Evolutionary conservation across 306 rosid species (phyloP), one percentile per base, ranked within the genome.

Genomic region (Inga oerstediana): DNA sequence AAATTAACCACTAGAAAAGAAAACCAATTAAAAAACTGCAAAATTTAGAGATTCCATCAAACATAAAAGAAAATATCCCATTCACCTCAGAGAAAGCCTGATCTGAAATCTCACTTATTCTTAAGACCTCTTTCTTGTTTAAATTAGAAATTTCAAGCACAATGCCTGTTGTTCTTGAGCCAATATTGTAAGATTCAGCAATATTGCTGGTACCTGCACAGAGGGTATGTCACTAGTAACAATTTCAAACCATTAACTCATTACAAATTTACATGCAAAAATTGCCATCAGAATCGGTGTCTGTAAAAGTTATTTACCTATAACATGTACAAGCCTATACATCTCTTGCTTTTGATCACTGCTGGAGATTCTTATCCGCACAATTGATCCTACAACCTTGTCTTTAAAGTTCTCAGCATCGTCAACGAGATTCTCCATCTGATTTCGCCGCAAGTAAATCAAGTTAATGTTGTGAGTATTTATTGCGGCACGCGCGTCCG

Each of bases 241-340:
- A 59, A 71, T 61, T 80, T 71, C 82, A 84, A 72, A 22, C 79
- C n/a, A n/a, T 37, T 67, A 37, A 17, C 59, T 74, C 48, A 65
- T 70, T 72, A 80, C 20, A 35, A 41, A 41, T 43, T 69, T 35
- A 64, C 79, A 45, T 27, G 46, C 39, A 80, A 52, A 69, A 69
- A 56, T 85, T 22, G 52, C 75, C 72, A 34, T n/a, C 30, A 75
- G 80, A 62, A 74, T 32, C 73, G 41, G 65, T 73, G 61, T 74
- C 73, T 68, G 52, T 74, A 34, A 22, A 62, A 62, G 76, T 52
- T 74, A 84, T 41, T 67, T 92, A 94, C 99, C 99, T 86, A 89
- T 90, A 84, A 96, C 94, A 87, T 91, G 98, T 72, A 92, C 99
- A 90, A 96, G 98, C 90, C 99, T 91, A 84, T 94, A 90, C 84